A percentile compares a stretch with the other conserved stretches of the same genome.
Conservation (phyloP, 2,329 filamentous ascomycete species). For the Epichloe sylvatica region DNA sequence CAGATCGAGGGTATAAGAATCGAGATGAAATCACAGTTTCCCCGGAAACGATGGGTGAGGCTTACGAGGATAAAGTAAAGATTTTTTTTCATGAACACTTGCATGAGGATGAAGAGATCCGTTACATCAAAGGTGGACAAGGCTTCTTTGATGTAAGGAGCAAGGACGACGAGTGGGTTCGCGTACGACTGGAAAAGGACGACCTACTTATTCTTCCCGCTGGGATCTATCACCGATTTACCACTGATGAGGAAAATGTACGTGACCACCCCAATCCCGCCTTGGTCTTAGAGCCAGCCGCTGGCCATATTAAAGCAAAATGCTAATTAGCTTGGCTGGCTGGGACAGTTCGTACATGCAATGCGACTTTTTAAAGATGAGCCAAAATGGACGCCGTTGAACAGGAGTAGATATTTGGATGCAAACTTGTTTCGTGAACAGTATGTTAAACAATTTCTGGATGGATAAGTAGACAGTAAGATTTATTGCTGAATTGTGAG, state of each 20-base stretch:
- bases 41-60: conserved; percentile 66
- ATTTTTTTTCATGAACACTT: conserved; percentile 90
- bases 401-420: conserved; percentile 66
- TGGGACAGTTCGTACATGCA: conserved; percentile 70
- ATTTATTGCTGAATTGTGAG: too few species aligned
- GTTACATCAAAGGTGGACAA: conserved; percentile 76
- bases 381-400: conserved; percentile 93
- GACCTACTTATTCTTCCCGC: conserved; percentile 89
- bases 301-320: neutral
- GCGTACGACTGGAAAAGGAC: conserved; percentile 69
- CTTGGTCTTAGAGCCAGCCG: neutral
- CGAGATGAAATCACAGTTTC: conserved; percentile 87
- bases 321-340: neutral
- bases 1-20: conserved; percentile 74
- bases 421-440: conserved; percentile 62
- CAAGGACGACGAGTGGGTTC: conserved; percentile 73
- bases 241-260: conserved; percentile 82
- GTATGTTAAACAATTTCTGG: conserved; percentile 46
- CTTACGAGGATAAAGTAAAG: conserved; percentile 89
- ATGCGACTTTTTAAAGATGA: conserved; percentile 97
- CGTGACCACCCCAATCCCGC: conserved; percentile 20
- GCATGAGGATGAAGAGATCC: conserved; percentile 96
- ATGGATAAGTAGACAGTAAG: neutral
- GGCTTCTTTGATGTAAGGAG: conserved; percentile 90
- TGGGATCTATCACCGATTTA: conserved; percentile 96